Evolutionary conservation across 2,329 filamentous ascomycete genomes (phyloP), one percentile per base, ranked within the genome.

Genomic region (Ascochyta koolunga): DNA sequence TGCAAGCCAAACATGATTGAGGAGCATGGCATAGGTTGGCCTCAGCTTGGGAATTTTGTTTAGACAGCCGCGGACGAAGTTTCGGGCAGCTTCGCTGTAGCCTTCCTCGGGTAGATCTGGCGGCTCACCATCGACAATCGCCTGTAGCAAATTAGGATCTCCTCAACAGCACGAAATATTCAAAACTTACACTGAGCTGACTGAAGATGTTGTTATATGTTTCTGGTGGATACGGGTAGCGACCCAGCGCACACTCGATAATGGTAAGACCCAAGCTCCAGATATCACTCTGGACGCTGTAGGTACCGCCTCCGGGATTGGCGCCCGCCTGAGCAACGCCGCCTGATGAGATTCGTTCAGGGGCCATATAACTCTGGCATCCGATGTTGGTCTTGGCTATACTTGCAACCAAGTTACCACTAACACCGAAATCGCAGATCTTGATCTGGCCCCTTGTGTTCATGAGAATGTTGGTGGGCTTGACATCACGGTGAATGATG

Each of bases 331-430:
- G 84, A 54, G 90, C 86, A 68, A 92, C 86, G 19, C 89, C 89
- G 51, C 93, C 92, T 42, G 91, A 91, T 8, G 91, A 91, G 67
- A 99, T 99, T 61, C 95, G 83, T 76, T 99, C 95, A 0, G 95
- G 95, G 0, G 95, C 95, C 95, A 99, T 99, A 78, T 99, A 99
- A 71, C 93, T 97, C 77, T 99, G 95, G 70, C 95, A 99, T 33
- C 95, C 95, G 68, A 99, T 99, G 72, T 99, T 99, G 24, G 95
- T 99, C 78, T 96, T 96, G 45, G 95, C 95, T 67, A 98, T 98
- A 78, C 92, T 96, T 21, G 95, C 93, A 19, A 99, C 95, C 21
- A 99, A 79, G 68, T 99, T 99, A 47, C 95, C 95, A 63, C 90
- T 96, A 50, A 99, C 95, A 51, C 95, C 95, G 74, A 99, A 99